These are phyloP conservation scores for Spathaspora sp. DNA, from an alignment of 805 yeast species.

Conservation along the genomic window DNA sequence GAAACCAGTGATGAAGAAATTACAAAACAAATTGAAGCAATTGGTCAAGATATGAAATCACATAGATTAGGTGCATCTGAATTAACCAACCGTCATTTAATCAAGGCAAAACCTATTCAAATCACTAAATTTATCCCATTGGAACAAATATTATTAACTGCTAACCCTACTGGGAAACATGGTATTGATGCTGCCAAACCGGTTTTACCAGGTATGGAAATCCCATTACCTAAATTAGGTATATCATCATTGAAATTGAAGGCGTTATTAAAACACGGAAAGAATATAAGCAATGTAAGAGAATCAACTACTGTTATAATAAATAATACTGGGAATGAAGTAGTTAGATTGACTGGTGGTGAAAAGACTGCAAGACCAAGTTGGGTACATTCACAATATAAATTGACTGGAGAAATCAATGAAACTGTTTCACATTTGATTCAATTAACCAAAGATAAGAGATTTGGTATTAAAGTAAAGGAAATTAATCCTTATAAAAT, in stretches of 20 bases:
- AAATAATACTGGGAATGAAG: conserved; percentile 46
- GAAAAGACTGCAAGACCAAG: conserved; percentile 63
- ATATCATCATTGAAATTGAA: conserved; percentile 66
- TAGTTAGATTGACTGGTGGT: conserved; percentile 82
- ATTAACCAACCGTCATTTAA: conserved; percentile 72
- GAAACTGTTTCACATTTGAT: conserved; percentile 53
- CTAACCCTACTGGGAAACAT: conserved; percentile 63
- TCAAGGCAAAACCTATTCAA: conserved; percentile 70
- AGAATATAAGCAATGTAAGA: conserved; percentile 51
- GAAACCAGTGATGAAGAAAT: conserved; percentile 19
- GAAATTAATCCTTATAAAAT: conserved; percentile 47
- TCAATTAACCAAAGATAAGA: conserved; percentile 58
- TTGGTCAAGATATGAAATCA: conserved; percentile 54
- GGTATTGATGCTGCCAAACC: conserved; percentile 68
- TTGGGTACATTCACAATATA: conserved; percentile 82
- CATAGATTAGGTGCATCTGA: conserved; percentile 77
- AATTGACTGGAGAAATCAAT: conserved; percentile 46
- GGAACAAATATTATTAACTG: conserved; percentile 54
- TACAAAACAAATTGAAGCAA: conserved; percentile 37
- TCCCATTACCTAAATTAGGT: conserved; percentile 73
- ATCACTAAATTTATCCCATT: conserved; percentile 73
- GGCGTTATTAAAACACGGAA: conserved; percentile 44
- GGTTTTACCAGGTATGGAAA: conserved; percentile 67
- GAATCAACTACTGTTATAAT: conserved; percentile 68
- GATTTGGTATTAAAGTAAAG: conserved; percentile 65